These are phyloP conservation scores for Fusarium graminum DNA, from an alignment of 2,329 filamentous ascomycete species.

Conservation along the genomic window DNA sequence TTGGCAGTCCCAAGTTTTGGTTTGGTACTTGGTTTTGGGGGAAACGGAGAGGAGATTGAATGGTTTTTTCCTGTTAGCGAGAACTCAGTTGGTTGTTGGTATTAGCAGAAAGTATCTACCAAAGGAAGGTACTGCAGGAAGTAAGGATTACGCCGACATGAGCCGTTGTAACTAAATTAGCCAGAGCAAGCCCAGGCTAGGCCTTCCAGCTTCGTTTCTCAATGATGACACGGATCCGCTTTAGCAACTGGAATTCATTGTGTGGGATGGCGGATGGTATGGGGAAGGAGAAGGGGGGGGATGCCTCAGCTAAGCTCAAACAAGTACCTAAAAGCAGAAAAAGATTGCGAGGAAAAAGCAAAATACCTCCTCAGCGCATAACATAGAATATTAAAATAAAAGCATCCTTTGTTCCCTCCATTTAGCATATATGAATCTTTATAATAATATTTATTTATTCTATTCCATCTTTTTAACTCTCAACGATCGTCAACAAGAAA, in stretches of 20 bases:
- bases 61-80: constrained; percentile 8
- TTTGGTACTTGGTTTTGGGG: background rate
- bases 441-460: background rate
- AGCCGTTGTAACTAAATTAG: constrained; percentile 31
- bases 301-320: background rate
- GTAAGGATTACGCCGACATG: constrained; percentile 13
- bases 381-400: constrained; percentile 27
- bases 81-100: constrained; percentile 1
- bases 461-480: constrained; percentile 7
- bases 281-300: background rate
- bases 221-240: constrained; percentile 36
- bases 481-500: constrained; percentile 37
- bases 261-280: background rate
- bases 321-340: constrained; percentile 2
- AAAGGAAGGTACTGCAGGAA: too few relatives aligned
- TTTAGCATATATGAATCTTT: background rate
- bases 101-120: too few relatives aligned
- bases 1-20: constrained; percentile 27
- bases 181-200: constrained; percentile 5
- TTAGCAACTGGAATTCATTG: background rate
- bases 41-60: constrained; percentile 1
- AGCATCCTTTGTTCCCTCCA: constrained; percentile 4
- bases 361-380: background rate
- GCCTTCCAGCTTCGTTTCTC: constrained; percentile 6
- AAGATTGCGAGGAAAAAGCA: constrained; percentile 17